Conservation (phyloP, 108 stramenopile species). For the Skeletonema tropicum region DNA sequence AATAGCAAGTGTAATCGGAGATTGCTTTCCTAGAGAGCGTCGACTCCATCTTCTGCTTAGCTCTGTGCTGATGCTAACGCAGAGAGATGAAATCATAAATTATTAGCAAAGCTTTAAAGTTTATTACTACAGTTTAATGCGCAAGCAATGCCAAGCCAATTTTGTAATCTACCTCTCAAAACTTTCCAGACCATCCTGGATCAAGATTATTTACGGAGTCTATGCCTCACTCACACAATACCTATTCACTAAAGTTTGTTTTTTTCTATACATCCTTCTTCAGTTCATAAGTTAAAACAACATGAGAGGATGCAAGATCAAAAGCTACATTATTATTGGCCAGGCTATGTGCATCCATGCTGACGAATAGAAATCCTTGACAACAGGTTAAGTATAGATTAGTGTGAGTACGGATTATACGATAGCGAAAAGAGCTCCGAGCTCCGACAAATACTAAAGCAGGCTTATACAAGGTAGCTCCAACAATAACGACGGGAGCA, state of each 20-base stretch:
- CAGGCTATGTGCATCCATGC: neutral
- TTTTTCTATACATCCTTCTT: conserved; percentile 5
- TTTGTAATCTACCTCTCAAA: no score
- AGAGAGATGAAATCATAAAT: no score
- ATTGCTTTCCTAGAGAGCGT: no score
- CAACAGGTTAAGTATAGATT: conserved; percentile 7
- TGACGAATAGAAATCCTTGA: neutral
- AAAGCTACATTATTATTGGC: conserved; percentile 1
- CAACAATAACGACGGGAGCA: conserved; percentile 5
- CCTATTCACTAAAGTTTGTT: neutral
- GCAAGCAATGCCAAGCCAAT: no score
- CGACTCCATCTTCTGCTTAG: no score
- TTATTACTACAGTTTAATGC: no score
- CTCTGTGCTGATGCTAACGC: no score
- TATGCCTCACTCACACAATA: neutral
- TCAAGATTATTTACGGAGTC: no score
- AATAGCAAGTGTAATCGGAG: no score
- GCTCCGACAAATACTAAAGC: conserved; percentile 10
- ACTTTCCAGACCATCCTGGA: no score
- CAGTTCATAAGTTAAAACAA: conserved; percentile 8
- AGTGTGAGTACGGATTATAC: conserved; percentile 5
- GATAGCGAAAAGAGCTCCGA: conserved; percentile 15
- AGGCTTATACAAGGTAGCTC: conserved; percentile 12
- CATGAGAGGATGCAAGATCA: conserved; percentile 10
- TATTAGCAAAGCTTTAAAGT: no score